These are phyloP conservation scores for Fusarium verticillioides DNA, from an alignment of 2,329 filamentous ascomycete genomes.

Conservation along the genomic window DNA sequence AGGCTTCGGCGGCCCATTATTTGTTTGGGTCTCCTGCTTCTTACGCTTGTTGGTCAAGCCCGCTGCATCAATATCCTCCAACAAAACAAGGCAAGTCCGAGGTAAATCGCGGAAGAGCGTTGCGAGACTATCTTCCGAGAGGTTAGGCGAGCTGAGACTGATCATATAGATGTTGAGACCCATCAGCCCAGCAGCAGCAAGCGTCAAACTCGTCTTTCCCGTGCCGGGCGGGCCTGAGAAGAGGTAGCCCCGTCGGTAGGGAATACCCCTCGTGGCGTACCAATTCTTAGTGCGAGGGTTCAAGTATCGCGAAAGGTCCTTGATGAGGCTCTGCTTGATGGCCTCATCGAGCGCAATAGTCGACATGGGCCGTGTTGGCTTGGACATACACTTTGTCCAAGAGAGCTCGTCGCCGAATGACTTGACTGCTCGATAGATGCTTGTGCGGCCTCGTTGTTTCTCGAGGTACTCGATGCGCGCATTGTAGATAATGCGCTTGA, in stretches of 20 bases:
- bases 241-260: slow-evolving; percentile 37
- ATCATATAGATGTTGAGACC: slow-evolving; percentile 34
- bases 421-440: slow-evolving; percentile 18
- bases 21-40: background rate
- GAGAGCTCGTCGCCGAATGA: background rate
- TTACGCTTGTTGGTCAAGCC: slow-evolving; percentile 9
- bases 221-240: slow-evolving; percentile 36
- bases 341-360: slow-evolving; percentile 31
- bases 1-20: background rate
- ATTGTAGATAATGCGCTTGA: slow-evolving; percentile 28
- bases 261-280: slow-evolving; percentile 35
- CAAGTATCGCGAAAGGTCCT: slow-evolving; percentile 30
- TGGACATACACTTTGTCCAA: slow-evolving; percentile 32
- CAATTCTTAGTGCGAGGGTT: slow-evolving; percentile 28
- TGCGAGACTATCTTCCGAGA: slow-evolving; percentile 25
- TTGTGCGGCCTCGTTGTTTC: slow-evolving; percentile 24
- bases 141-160: slow-evolving; percentile 6
- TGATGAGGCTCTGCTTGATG: slow-evolving; percentile 26
- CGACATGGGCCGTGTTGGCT: slow-evolving; percentile 27
- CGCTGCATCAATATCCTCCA: slow-evolving; percentile 32
- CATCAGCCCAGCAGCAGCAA: slow-evolving; percentile 29
- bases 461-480: slow-evolving; percentile 23
- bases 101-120: slow-evolving; percentile 13
- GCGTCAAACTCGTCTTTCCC: slow-evolving; percentile 32
- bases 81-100: slow-evolving; percentile 16